Evolutionary conservation across 1,284 basidiomycete genomes (phyloP), one percentile per base, ranked within the genome.

Genomic region (Ceratobasidium sp.): DNA sequence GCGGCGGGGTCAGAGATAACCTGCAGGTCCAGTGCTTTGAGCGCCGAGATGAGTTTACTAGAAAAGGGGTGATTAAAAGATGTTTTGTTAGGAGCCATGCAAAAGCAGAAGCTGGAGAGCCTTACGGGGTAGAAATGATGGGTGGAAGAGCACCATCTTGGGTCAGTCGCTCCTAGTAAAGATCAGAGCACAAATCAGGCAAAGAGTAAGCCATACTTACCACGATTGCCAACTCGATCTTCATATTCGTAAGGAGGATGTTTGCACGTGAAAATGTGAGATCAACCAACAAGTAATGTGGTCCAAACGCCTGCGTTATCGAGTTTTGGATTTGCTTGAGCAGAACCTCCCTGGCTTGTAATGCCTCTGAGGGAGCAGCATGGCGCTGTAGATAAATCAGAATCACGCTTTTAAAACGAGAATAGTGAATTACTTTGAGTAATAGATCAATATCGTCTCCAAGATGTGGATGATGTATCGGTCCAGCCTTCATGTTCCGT

Each of bases 391-490:
- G 38, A 9, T 23, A n/a, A 26, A 62, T 75, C 40, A 70, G 50
- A 50, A 28, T 23, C 40, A 33, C 17, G 20, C 6, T 13, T 42
- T 12, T 10, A 12, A 23, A 26, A 38, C 13, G 15, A 20, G 17
- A 61, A 28, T 9, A 66, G 38, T 28, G 40, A 62, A 42, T 12
- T 33, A 57, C 73, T 40, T 75, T 75, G 62, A 75, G 73, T 26
- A 75, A 33, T 4, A 75, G 26, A 23, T 75, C 73, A 44, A 75
- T 75, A 56, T 75, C 73, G 52, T 75, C 73, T 40, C 28, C 28
- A 15, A 75, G 62, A 50, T 75, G 73, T 12, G 73, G 73, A 57
- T 75, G 73, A 75, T 75, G 64, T 75, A 50, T 50, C 48, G 73
- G 62, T 15, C 73, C 73, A 66, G 73, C 73, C 61, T 65, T 75